Evolutionary conservation across 2,329 filamentous ascomycete genomes (phyloP).

Genomic region (Neonectria punicea): DNA sequence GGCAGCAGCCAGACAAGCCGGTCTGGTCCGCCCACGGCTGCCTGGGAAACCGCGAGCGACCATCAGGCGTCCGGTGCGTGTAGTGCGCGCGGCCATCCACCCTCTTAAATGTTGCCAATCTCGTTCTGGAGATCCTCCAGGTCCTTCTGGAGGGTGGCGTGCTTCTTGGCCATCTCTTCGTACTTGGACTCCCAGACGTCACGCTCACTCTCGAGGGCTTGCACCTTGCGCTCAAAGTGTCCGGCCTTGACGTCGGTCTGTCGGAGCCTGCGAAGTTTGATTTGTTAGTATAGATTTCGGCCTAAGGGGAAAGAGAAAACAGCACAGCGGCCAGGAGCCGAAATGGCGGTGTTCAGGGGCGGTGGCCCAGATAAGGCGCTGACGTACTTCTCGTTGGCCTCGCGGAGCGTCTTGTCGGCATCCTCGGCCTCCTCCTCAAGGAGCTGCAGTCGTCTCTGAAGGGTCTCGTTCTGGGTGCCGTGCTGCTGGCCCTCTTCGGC

Average conservation of each 20-base stretch:
- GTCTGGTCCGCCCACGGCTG: slow-evolving; percentile 23
- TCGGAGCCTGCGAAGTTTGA: slow-evolving; percentile 75
- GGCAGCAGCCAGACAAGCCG: slow-evolving; percentile 33
- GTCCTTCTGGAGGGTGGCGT: slow-evolving; percentile 85
- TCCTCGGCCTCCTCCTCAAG: slow-evolving; percentile 98
- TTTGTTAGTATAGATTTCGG: slow-evolving; percentile 28
- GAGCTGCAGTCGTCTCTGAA: slow-evolving; percentile 92
- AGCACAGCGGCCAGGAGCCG: slow-evolving; percentile 19
- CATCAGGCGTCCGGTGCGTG: slow-evolving; percentile 36
- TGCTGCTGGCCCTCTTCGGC: slow-evolving; percentile 85
- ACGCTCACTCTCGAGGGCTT: slow-evolving; percentile 90
- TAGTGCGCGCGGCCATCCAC: slow-evolving; percentile 19
- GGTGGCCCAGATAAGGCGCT: slow-evolving; percentile 26
- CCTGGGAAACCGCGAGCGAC: slow-evolving; percentile 31
- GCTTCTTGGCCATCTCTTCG: slow-evolving; percentile 96
- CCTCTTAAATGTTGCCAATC: slow-evolving; percentile 87
- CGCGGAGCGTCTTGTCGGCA: slow-evolving; percentile 94
- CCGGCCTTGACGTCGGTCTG: slow-evolving; percentile 99
- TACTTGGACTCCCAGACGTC: slow-evolving; percentile 98
- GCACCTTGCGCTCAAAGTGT: slow-evolving; percentile 99
- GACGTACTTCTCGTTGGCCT: slow-evolving; percentile 97
- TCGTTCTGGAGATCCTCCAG: slow-evolving; percentile 89
- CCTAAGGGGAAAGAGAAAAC: slow-evolving; percentile 3
- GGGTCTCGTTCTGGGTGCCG: slow-evolving; percentile 89
- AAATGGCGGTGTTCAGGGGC: slow-evolving; percentile 38